Percentiles rank a stretch among this genome's conserved stretches.
These are phyloP conservation scores for Podospora bellae-mahoneyi DNA, from an alignment of 495 filamentous ascomycete species.

Conservation along the genomic window DNA sequence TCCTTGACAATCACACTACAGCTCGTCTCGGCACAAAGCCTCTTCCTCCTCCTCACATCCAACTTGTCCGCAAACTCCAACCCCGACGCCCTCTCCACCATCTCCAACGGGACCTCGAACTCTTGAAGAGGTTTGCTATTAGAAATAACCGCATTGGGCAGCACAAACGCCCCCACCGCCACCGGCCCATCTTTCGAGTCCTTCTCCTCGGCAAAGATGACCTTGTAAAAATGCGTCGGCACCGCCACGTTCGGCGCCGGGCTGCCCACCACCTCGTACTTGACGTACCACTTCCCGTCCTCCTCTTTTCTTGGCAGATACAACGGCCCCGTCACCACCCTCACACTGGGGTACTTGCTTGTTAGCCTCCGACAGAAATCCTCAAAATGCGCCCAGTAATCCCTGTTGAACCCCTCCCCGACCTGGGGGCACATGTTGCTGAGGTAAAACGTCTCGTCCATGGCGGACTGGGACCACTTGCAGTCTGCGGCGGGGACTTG, in stretches of 20 bases:
- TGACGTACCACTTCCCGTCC: constrained; percentile 92
- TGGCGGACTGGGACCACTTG: constrained; percentile 89
- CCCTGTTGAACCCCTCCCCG: constrained; percentile 93
- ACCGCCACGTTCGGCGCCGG: constrained; percentile 87
- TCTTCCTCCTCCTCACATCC: constrained; percentile 65
- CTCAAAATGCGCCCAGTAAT: constrained; percentile 99
- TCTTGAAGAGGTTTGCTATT: constrained; percentile 80
- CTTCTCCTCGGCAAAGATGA: constrained; percentile 91
- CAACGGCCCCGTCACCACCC: constrained; percentile 88
- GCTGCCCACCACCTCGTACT: constrained; percentile 93
- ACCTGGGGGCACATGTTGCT: constrained; percentile 98
- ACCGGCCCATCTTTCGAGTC: constrained; percentile 63
- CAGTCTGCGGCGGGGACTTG: constrained; percentile 96
- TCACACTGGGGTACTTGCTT: constrained; percentile 72
- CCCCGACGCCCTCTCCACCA: constrained; percentile 84
- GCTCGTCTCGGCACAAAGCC: constrained; percentile 78
- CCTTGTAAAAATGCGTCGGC: constrained; percentile 98
- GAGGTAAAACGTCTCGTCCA: constrained; percentile 90
- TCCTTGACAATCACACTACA: constrained; percentile 80
- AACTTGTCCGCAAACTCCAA: constrained; percentile 84
- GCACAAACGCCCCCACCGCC: constrained; percentile 87
- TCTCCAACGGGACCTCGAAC: constrained; percentile 93
- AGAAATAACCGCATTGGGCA: constrained; percentile 87
- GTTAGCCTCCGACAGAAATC: constrained; percentile 89
- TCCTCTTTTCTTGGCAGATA: constrained; percentile 78